Base-by-base conservation (phyloP, 805 yeast genomes). In the Metschnikowia koreensis region DNA sequence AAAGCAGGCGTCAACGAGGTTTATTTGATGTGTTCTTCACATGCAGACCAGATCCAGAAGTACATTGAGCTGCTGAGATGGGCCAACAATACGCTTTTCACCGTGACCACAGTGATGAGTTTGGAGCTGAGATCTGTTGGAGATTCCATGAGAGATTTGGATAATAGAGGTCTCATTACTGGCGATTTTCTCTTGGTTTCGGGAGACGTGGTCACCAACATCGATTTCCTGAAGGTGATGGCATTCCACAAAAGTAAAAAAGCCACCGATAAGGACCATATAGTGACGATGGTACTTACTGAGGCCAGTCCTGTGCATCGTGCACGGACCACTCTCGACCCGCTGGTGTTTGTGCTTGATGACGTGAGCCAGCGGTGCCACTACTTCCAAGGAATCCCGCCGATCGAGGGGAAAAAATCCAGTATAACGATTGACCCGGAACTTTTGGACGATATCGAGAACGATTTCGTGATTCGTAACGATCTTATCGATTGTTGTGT, bases 401-500 rank as follows among this genome's bases (percentile, higher is more conserved):
- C 84, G 4, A 70, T 71, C 33, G 71, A 71, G 44, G 65, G 70
- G 9, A 61, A 65, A 41, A 67, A 67, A 57, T 44, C 68, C 27
- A 56, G 64, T 41, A 78, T 90, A 31, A 77, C 81, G 50, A 81
- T 91, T 44, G 97, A 91, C 64, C 87, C 93, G 0, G 98, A 94
- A 66, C 72, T 94, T 44, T 75, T 92, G 58, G 90, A 84, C 54
- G 83, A 80, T 52, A 84, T 88, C 34, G 86, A 82, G 42, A 74
- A 71, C 57, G 96, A 89, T 55, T 84, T 94, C 59, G 80, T 81
- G 9, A 76, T 94, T 52, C 82, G 97, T 65, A 94, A 94, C 67
- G 98, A 94, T 68, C 80, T 94, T 57, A 92, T 94, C 53, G 99
- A 94, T 73, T 94, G 99, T 67, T 94, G 88, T 66, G 91, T 94